A percentile compares a stretch with the other conserved stretches of the same genome.
These are phyloP conservation scores for Quercus gilva DNA, from an alignment of 306 rosid genomes.

Conservation along the genomic window DNA sequence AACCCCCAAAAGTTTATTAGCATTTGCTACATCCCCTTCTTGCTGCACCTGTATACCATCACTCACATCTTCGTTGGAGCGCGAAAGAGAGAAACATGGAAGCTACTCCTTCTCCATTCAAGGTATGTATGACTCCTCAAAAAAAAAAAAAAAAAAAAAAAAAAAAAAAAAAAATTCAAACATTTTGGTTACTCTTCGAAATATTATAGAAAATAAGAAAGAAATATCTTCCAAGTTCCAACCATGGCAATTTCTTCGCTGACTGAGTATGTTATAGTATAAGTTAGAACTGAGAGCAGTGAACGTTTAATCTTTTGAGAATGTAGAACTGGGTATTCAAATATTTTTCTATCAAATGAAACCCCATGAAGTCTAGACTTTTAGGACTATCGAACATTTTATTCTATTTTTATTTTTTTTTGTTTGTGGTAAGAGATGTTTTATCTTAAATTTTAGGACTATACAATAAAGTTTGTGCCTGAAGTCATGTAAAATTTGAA, in stretches of 20 bases:
- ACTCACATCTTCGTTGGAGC: not conserved
- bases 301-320: not conserved
- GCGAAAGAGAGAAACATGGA: conserved; percentile 29
- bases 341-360: too few relatives aligned
- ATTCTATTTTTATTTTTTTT: not conserved
- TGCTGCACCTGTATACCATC: conserved; percentile 3
- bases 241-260: not conserved
- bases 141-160: not conserved
- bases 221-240: too few relatives aligned
- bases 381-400: not conserved
- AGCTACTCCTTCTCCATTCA: conserved; percentile 29
- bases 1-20: too few relatives aligned
- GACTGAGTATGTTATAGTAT: too few relatives aligned
- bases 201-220: not conserved
- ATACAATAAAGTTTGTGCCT: not conserved
- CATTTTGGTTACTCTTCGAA: not conserved
- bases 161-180: not conserved
- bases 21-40: not conserved
- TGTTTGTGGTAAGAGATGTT: not conserved
- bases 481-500: not conserved
- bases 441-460: not conserved
- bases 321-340: too few relatives aligned
- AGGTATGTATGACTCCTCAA: conserved; percentile 32
- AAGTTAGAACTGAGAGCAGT: not conserved
- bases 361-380: too few relatives aligned